Evolutionary conservation across 805 yeast species (phyloP), one percentile per base, ranked within the genome.

Genomic region (Barnettozyma siamensis): DNA sequence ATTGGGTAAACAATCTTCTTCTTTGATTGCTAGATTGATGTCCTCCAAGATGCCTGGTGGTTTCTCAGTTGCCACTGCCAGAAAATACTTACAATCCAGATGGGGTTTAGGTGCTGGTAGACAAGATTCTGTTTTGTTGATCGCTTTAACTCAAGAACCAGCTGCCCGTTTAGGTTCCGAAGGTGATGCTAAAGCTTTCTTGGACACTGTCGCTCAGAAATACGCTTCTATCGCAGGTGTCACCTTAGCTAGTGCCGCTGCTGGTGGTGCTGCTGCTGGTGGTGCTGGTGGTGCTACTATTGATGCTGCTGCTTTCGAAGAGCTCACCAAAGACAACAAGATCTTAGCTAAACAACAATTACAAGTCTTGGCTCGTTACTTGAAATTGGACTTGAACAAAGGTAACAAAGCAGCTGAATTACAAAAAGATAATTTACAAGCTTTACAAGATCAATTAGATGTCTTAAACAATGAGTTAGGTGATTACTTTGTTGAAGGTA

Each of bases 21-120:
- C 96, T 23, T 75, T 93, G 57, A 73, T 91, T 49, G 86, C 95
- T 48, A 83, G 97, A 69, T 75, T 93, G 59, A 84, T 89, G 72
- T 81, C 98, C 10, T 83, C 97, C 23, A 93, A 93, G 72, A 93
- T 93, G 98, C 98, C 99, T 41, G 99, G 99, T 76, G 99, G 99
- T 17, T 93, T 91, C 68, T 84, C 95, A 36, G 82, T 91, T 54
- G 83, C 96, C 47, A 72, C 76, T 50, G 95, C 96, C 39, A 83
- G 97, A 73, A 88, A 89, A 65, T 86, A 93, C 69, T 77, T 93
- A 63, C 89, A 85, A 69, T 62, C 89, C 34, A 80, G 91, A 65
- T 93, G 86, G 86, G 99, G 99, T 53, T 76, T 93, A 56, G 94
- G 85, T 51, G 48, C 85, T 35, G 96, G 97, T 55, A 83, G 98